phyloP scores from a whole-genome alignment of 1,139 yeast species.

The Suhomyces guaymorum region DNA sequence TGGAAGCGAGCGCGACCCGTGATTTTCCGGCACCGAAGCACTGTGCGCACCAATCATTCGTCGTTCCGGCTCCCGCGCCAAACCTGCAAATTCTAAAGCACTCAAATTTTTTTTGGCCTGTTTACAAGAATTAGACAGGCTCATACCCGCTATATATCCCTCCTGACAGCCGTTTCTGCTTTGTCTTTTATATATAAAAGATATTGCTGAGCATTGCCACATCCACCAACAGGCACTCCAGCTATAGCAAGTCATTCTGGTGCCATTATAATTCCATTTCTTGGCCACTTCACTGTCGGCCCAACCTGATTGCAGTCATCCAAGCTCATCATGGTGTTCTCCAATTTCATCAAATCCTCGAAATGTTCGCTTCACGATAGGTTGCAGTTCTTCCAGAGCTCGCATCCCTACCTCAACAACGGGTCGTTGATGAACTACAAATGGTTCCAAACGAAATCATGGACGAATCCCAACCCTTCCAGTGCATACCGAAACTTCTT shows the following conservation, averaged over 20 bases:
- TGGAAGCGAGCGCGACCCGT: no score
- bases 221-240: no score
- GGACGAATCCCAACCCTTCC: slow-evolving; percentile 35
- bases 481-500: slow-evolving; percentile 27
- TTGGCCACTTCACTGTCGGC: no score
- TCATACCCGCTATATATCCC: no score
- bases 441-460: slow-evolving; percentile 23
- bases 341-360: slow-evolving; percentile 31
- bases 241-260: no score
- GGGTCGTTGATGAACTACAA: slow-evolving; percentile 24
- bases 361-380: slow-evolving; percentile 22
- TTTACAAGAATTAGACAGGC: no score
- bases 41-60: not conserved
- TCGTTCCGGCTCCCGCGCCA: not conserved
- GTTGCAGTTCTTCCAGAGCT: slow-evolving; percentile 43
- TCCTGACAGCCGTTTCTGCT: no score
- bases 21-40: not conserved
- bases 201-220: no score
- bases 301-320: not conserved
- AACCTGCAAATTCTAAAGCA: slow-evolving; percentile 1
- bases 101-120: not conserved
- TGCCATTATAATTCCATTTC: no score
- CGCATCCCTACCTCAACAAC: slow-evolving; percentile 37
- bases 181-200: no score
- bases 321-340: slow-evolving; percentile 22